Conservation (phyloP, 2,329 filamentous ascomycete species). For the Helotiales sp. region DNA sequence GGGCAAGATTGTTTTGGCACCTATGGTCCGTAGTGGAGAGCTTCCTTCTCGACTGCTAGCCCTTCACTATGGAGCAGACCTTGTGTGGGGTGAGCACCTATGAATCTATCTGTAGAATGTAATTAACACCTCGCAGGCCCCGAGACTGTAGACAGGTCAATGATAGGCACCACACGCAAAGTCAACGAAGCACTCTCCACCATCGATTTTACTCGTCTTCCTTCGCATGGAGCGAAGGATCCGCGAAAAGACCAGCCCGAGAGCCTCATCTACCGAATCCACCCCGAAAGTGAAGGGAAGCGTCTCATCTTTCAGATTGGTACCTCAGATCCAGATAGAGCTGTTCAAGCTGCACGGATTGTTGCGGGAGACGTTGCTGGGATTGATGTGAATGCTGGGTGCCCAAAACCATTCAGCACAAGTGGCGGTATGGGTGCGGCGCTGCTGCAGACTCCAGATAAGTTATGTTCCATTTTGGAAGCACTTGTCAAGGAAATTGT, state of each 20-base stretch:
- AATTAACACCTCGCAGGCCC: conserved; percentile 57
- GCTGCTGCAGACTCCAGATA: conserved; percentile 80
- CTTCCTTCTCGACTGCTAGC: conserved; percentile 85
- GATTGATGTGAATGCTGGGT: conserved; percentile 98
- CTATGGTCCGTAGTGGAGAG: conserved; percentile 98
- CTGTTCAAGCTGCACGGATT: conserved; percentile 80
- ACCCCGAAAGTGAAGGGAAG: conserved; percentile 72
- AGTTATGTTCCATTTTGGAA: conserved; percentile 78
- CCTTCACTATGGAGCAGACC: conserved; percentile 91
- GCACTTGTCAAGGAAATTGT: conserved; percentile 78
- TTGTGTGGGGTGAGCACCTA: conserved; percentile 79
- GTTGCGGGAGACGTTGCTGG: conserved; percentile 87
- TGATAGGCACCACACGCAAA: conserved; percentile 82
- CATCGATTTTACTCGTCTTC: conserved; percentile 79
- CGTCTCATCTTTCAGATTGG: conserved; percentile 90
- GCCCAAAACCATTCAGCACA: conserved; percentile 95
- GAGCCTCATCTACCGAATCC: conserved; percentile 80
- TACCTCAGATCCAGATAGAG: conserved; percentile 77
- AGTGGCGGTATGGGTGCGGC: conserved; percentile 94
- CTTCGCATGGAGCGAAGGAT: conserved; percentile 68
- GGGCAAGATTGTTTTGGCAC: conserved; percentile 89
- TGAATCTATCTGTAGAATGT: neutral
- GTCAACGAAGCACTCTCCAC: conserved; percentile 75
- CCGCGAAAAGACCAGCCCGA: conserved; percentile 53
- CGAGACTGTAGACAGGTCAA: conserved; percentile 87